Evolutionary conservation across 306 rosid species (phyloP).

Genomic region (Sesbania bispinosa): DNA sequence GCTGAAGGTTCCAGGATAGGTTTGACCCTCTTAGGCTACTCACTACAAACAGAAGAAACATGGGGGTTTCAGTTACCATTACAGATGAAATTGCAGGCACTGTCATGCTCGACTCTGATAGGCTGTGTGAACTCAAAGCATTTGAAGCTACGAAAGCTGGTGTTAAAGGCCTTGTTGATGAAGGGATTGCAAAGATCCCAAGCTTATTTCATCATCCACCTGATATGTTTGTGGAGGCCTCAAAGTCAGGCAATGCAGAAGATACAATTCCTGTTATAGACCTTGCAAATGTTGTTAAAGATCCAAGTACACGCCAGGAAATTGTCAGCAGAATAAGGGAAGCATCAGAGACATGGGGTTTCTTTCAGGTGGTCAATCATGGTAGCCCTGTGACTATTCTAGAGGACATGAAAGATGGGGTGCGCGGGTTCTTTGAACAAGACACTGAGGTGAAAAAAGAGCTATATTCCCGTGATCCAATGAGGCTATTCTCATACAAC

Average conservation of each 20-base stretch:
- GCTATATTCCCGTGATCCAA: not conserved
- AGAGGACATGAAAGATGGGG: conserved; percentile 16
- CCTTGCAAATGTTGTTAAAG: not conserved
- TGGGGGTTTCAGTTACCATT: not conserved
- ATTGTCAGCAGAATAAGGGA: conserved; percentile 7
- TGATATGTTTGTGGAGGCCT: not conserved
- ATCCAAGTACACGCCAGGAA: not conserved
- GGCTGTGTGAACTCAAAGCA: not conserved
- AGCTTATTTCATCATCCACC: conserved; percentile 15
- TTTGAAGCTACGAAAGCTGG: conserved; percentile 20
- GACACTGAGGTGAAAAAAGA: not conserved
- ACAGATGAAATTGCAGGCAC: not conserved
- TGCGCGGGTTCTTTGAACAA: conserved; percentile 5
- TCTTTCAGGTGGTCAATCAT: conserved; percentile 25
- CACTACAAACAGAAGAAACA: not conserved
- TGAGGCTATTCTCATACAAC: not conserved
- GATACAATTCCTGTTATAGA: conserved; percentile 14
- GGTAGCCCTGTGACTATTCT: conserved; percentile 14
- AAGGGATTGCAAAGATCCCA: too few species aligned
- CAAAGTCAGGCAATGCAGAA: not conserved
- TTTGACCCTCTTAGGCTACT: too few species aligned
- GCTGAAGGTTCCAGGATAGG: too few species aligned
- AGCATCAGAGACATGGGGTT: conserved; percentile 26
- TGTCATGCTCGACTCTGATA: not conserved
- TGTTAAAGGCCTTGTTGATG: conserved; percentile 22